These are phyloP conservation scores for Bruguiera gymnorhiza DNA, from an alignment of 345 rosid species.

Conservation along the genomic window DNA sequence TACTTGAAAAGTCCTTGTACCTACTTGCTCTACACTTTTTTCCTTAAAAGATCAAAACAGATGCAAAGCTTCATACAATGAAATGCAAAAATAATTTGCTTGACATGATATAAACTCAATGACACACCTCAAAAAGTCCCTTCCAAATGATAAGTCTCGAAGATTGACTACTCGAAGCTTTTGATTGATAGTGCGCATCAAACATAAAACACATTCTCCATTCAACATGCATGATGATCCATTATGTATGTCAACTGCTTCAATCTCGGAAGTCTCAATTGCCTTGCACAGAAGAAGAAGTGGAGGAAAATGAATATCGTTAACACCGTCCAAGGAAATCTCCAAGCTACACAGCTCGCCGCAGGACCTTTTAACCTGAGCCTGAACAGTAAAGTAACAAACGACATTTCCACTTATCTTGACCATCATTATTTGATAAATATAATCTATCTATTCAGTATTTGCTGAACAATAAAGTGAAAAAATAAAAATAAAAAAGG, in stretches of 20 bases:
- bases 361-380: conserved; percentile 50
- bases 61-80: too few species aligned
- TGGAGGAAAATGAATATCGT: conserved; percentile 63
- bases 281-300: conserved; percentile 60
- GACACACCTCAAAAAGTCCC: conserved; percentile 62
- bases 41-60: too few species aligned
- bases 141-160: conserved; percentile 53
- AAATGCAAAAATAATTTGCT: conserved; percentile 2
- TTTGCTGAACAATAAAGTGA: neutral
- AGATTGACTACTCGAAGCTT: conserved; percentile 69
- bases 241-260: conserved; percentile 58
- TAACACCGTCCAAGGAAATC: conserved; percentile 53
- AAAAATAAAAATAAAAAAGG: neutral
- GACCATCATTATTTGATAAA: conserved; percentile 1
- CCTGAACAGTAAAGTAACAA: conserved; percentile 40
- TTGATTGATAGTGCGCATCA: conserved; percentile 49
- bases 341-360: conserved; percentile 49
- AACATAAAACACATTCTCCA: conserved; percentile 56
- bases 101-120: conserved; percentile 15
- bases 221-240: conserved; percentile 50
- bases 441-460: neutral
- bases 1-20: too few species aligned
- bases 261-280: conserved; percentile 58
- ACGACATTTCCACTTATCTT: conserved; percentile 8
- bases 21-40: too few species aligned